These are phyloP conservation scores for Phytophthora aleatoria DNA, from an alignment of 352 stramenopile genomes.

Conservation along the genomic window DNA sequence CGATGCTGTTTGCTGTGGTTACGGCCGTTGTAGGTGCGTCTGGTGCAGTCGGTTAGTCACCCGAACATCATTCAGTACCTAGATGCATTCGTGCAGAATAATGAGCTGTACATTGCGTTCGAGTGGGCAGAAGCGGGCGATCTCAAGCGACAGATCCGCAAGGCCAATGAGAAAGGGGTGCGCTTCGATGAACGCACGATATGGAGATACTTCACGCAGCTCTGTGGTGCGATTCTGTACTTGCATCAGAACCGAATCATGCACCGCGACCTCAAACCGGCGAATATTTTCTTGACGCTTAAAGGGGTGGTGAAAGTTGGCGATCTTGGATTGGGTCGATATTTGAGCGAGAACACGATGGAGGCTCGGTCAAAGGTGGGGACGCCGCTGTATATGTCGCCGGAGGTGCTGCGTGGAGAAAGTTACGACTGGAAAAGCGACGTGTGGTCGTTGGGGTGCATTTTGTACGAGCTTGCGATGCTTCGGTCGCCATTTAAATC, in stretches of 20 bases:
- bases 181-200: slow-evolving; percentile 93
- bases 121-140: slow-evolving; percentile 94
- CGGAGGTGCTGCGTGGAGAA: slow-evolving; percentile 92
- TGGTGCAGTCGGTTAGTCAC: slow-evolving; percentile 91
- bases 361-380: slow-evolving; percentile 92
- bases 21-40: slow-evolving; percentile 43
- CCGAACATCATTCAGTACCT: slow-evolving; percentile 93
- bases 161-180: slow-evolving; percentile 82
- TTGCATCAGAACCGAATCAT: slow-evolving; percentile 92
- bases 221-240: slow-evolving; percentile 86
- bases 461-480: slow-evolving; percentile 96
- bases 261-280: slow-evolving; percentile 94
- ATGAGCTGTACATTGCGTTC: slow-evolving; percentile 94
- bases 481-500: slow-evolving; percentile 94
- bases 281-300: slow-evolving; percentile 94
- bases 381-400: slow-evolving; percentile 95
- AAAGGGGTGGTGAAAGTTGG: slow-evolving; percentile 92
- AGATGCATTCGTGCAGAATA: slow-evolving; percentile 90
- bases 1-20: slow-evolving; percentile 10
- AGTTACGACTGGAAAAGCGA: slow-evolving; percentile 96
- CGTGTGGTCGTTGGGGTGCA: slow-evolving; percentile 95
- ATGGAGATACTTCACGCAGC: slow-evolving; percentile 94
- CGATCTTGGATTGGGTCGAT: slow-evolving; percentile 75
- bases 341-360: slow-evolving; percentile 82
- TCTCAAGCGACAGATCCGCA: slow-evolving; percentile 92